Conservation (phyloP, 257 asterid genomes). For the Nicotiana knightiana region DNA sequence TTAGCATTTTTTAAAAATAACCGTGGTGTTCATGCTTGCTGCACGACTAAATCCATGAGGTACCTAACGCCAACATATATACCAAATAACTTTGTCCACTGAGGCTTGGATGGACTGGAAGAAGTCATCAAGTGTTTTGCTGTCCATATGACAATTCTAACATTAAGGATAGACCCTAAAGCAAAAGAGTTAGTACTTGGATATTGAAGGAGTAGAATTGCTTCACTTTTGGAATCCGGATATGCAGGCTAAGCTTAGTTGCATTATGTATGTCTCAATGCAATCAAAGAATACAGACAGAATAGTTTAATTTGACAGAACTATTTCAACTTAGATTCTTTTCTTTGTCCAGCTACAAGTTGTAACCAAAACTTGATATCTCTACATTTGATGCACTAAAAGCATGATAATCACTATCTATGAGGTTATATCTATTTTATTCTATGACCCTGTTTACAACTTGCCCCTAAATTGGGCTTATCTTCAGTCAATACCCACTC, state of each 20-base stretch:
- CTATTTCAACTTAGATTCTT: not conserved
- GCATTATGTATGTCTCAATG: not conserved
- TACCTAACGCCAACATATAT: no score
- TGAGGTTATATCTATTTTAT: slow-evolving; percentile 4
- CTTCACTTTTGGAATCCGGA: not conserved
- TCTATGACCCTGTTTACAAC: not conserved
- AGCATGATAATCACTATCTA: not conserved
- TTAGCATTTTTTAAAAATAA: no score
- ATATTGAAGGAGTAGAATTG: no score
- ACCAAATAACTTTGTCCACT: no score
- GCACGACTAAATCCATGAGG: no score
- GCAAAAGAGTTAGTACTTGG: no score
- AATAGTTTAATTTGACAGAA: not conserved
- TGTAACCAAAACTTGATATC: not conserved
- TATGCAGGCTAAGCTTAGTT: not conserved
- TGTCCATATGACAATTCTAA: no score
- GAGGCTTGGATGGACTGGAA: no score
- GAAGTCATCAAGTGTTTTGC: no score
- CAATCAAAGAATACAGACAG: not conserved
- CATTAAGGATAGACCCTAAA: no score
- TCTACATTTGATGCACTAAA: no score
- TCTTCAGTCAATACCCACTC: not conserved
- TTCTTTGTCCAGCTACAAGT: not conserved
- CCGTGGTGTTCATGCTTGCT: no score
- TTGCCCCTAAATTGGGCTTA: not conserved